These are phyloP conservation scores for Tetrastigma voinierianum DNA, from an alignment of 164 flowering plant species.

Conservation along the genomic window DNA sequence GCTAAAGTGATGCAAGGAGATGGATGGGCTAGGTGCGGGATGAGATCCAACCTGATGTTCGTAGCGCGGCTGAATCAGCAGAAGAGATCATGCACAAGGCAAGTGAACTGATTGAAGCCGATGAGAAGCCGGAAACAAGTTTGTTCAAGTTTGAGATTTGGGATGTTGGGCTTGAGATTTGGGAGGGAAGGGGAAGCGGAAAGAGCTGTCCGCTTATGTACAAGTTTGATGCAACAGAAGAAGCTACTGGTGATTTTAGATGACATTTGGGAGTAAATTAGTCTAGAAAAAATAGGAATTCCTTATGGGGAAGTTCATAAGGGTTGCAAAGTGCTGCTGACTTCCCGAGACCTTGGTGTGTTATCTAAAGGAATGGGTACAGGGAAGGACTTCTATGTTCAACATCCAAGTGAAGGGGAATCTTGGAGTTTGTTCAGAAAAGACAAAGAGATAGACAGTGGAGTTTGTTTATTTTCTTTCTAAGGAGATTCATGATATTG, in stretches of 20 bases:
- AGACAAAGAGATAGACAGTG: no score
- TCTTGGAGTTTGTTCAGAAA: no score
- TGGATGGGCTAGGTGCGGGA: not conserved
- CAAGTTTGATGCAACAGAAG: not conserved
- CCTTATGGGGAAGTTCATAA: not conserved
- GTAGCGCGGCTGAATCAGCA: not conserved
- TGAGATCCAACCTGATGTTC: not conserved
- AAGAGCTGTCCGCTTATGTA: not conserved
- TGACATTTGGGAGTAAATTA: not conserved
- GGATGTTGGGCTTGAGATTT: no score
- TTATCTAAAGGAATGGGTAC: not conserved
- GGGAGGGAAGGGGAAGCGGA: rapidly evolving
- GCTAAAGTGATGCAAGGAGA: not conserved
- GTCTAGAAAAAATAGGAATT: not conserved
- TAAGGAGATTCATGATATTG: no score
- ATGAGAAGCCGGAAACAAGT: not conserved
- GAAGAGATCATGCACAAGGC: not conserved
- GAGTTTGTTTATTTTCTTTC: no score
- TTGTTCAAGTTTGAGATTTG: not conserved
- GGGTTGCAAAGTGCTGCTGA: not conserved
- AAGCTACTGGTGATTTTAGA: not conserved
- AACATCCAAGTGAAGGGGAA: no score
- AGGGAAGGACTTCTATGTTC: no score
- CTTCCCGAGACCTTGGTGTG: not conserved
- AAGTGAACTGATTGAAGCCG: no score